phyloP scores from a whole-genome alignment of 768 basidiomycete genomes.

The Boletus coccyginus region DNA sequence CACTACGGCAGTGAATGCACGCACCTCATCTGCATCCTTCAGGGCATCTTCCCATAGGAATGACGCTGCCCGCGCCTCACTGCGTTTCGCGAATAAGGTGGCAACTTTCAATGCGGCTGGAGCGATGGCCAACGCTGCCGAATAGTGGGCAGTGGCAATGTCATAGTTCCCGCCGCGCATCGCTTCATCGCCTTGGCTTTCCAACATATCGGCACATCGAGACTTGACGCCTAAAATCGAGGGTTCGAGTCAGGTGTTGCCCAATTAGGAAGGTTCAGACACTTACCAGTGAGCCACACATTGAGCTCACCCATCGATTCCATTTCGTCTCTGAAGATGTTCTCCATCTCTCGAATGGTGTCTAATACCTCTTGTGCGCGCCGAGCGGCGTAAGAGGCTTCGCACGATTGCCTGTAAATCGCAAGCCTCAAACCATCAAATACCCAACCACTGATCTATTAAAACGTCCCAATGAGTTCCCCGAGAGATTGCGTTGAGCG shows the following conservation, averaged over 20 bases:
- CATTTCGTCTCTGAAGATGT: conserved; percentile 7
- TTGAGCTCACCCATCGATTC: neutral
- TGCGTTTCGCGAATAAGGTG: conserved; percentile 12
- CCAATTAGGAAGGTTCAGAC: neutral
- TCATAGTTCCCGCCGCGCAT: neutral
- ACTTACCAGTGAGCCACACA: conserved; percentile 12
- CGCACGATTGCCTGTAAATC: conserved; percentile 7
- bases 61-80: conserved; percentile 4
- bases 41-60: conserved; percentile 11
- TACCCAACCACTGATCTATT: conserved; percentile 16
- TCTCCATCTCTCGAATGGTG: conserved; percentile 1
- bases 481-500: neutral
- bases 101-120: neutral
- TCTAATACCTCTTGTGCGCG: neutral
- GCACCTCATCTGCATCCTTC: conserved; percentile 18
- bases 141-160: conserved; percentile 8
- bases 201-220: neutral
- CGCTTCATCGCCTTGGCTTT: conserved; percentile 10
- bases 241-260: neutral
- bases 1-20: neutral
- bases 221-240: conserved; percentile 6
- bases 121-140: conserved; percentile 4
- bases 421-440: conserved; percentile 11
- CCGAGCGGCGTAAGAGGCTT: conserved; percentile 1
- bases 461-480: neutral